A percentile compares a stretch with the other conserved stretches of the same genome.
Conservation (phyloP, 2,329 filamentous ascomycete species). For the Coniochaeta sp. region DNA sequence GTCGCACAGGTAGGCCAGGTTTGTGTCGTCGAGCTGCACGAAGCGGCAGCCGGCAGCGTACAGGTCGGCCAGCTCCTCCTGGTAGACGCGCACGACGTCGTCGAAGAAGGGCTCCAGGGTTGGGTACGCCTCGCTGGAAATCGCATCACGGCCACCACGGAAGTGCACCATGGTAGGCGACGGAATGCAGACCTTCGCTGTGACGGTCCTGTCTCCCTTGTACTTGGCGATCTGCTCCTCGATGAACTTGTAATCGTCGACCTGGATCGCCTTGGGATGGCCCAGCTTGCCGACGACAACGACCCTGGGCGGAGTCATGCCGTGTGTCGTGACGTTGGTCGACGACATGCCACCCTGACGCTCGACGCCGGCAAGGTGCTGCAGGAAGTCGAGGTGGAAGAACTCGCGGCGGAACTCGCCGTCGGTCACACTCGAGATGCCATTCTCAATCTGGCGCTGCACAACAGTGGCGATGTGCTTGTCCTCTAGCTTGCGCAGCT, state of each 20-base stretch:
- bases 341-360: constrained; percentile 35
- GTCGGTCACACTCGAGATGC: constrained; percentile 43
- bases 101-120: constrained; percentile 47
- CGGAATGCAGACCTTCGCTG: constrained; percentile 48
- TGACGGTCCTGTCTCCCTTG: constrained; percentile 22
- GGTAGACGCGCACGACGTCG: constrained; percentile 46
- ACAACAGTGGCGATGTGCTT: constrained; percentile 39
- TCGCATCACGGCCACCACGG: constrained; percentile 44
- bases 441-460: constrained; percentile 37
- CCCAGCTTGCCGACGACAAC: constrained; percentile 46
- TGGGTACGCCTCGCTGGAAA: constrained; percentile 44
- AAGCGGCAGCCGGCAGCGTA: constrained; percentile 47
- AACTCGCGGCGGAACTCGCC: constrained; percentile 49
- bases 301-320: constrained; percentile 43
- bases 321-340: constrained; percentile 35
- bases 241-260: constrained; percentile 48
- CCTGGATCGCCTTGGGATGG: constrained; percentile 45
- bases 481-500: constrained; percentile 44
- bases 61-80: constrained; percentile 43
- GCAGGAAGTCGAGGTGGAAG: constrained; percentile 52
- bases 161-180: constrained; percentile 54
- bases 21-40: constrained; percentile 52
- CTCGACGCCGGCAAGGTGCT: constrained; percentile 45
- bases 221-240: constrained; percentile 33
- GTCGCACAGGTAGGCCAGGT: constrained; percentile 52